A percentile compares a stretch with the other conserved stretches of the same genome.
phyloP scores from a whole-genome alignment of 2,329 filamentous ascomycete genomes.

The Mollisia scopiformis region DNA sequence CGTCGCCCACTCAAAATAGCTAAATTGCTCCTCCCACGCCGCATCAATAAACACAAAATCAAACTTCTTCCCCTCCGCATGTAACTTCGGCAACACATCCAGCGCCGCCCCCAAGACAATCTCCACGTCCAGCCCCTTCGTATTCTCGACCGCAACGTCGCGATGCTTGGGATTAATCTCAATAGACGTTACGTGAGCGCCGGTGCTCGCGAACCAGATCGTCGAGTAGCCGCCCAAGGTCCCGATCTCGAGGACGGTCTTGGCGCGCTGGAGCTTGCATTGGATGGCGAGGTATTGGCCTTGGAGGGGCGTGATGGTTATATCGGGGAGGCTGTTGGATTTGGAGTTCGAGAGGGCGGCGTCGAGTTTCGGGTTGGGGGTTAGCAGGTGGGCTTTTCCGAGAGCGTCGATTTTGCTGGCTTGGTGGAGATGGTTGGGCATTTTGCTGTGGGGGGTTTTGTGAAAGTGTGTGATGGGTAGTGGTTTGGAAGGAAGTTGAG shows the following conservation, averaged over 20 bases:
- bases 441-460: conserved; percentile 4
- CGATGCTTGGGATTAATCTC: conserved; percentile 51
- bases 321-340: conserved; percentile 40
- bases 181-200: conserved; percentile 50
- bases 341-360: conserved; percentile 38
- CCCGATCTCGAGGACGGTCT: conserved; percentile 54
- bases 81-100: conserved; percentile 43
- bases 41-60: conserved; percentile 58
- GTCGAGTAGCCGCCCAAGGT: conserved; percentile 57
- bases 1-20: neutral
- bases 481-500: neutral
- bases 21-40: neutral
- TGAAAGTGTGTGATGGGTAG: neutral
- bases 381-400: conserved; percentile 21
- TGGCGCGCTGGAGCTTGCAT: conserved; percentile 36
- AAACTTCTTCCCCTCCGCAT: conserved; percentile 45
- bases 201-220: conserved; percentile 50
- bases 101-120: conserved; percentile 48
- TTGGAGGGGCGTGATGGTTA: conserved; percentile 21
- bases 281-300: neutral
- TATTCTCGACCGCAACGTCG: conserved; percentile 49
- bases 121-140: conserved; percentile 46
- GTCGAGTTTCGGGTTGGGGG: conserved; percentile 31
- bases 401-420: conserved; percentile 18
- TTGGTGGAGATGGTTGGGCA: neutral